Evolutionary conservation across 129 eudicot genomes (phyloP), one percentile per base, ranked within the genome.

Genomic region (sunflower (Helianthus annuus)): DNA sequence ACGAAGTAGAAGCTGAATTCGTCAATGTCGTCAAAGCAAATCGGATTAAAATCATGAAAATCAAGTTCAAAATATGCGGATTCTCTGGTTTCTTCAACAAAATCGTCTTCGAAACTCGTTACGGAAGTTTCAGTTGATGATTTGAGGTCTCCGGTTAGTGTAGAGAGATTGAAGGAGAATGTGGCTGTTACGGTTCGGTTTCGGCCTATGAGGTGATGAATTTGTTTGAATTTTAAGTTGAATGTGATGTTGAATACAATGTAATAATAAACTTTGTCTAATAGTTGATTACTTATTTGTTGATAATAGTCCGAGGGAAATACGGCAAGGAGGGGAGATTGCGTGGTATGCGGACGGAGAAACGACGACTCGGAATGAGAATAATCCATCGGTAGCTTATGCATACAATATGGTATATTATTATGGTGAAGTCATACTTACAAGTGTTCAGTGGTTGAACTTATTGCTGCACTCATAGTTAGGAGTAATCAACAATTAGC

Each of bases 301-400:
- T 68, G 70, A 13, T 64, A 69, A 24, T 76, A 95, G 97, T 84
- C 99, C 91, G 38, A 83, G 93, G 77, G 99, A 95, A 75, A 95
- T 95, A 74, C 84, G 90, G 68, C 97, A 88, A 53, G 99, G 98
- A 61, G 97, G 91, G 85, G 99, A 95, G 79, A 91, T 95, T 75
- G 91, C 97, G 15, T 94, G 98, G 98, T 94, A 94, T 76, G 97
- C 99, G 12, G 97, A 95, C 67, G 99, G 97, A 16, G 99, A 95
- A 81, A 84, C 94, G 11, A 83, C 88, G 66, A 91, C 88, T 70
- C 78, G 99, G 79, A 88, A 79, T 69, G 99, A 95, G 90, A 76
- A 78, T 48, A 91, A 86, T 68, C 86, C 84, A 3, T 77, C 97
- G 11, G 85, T 85, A 51, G 99, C 99, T 29, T 95, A 88, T 73